Evolutionary conservation across 164 flowering plant genomes (phyloP), one percentile per base, ranked within the genome.

Genomic region (Tetrastigma voinierianum): DNA sequence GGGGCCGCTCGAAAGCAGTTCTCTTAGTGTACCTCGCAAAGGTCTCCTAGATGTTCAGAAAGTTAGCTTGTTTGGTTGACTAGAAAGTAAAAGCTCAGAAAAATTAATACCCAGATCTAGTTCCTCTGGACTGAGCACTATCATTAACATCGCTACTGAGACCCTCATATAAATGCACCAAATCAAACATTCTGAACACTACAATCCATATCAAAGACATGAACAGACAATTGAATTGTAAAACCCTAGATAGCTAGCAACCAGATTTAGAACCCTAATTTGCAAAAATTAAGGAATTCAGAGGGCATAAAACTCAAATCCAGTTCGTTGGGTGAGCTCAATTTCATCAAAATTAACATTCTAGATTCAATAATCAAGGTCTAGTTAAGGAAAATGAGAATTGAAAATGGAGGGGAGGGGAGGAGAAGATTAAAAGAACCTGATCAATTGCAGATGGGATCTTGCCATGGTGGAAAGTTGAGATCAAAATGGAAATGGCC

Each of bases 1-100:
- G 86, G 8, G 98, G 99, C 80, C 99, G 86, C 84, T 96, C 99
- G 74, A 96, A 96, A 59, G 96, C 90, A 52, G 99, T 96, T 80
- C 90, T 76, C 16, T 86, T 92, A 0, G 98, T 90, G 70, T 93
- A 96, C 75, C 78, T 77, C 9, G 92, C 90, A 71, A 95, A 95
- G 48, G 97, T 95, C 63, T 70, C 74, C 98, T 95, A 80, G 57
- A 68, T 14, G 67, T 73, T 70, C 57, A 62, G 18, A 68, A 72
- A 67, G 70, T 72, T 68, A 70, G 75, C 49, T 55, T 66, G 11
- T 64, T 52, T 60, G 54, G 62, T 54, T 47, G 12, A 49, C 61
- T 19, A 58, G 45, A 61, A 61, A 24, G 18, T 17, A 20, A 25
- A 14, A 32, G 15, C 13, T 14, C 21, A 18, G 21, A 20, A 51